Conservation (phyloP, 2,329 filamentous ascomycete genomes). For the Colletotrichum sp. region DNA sequence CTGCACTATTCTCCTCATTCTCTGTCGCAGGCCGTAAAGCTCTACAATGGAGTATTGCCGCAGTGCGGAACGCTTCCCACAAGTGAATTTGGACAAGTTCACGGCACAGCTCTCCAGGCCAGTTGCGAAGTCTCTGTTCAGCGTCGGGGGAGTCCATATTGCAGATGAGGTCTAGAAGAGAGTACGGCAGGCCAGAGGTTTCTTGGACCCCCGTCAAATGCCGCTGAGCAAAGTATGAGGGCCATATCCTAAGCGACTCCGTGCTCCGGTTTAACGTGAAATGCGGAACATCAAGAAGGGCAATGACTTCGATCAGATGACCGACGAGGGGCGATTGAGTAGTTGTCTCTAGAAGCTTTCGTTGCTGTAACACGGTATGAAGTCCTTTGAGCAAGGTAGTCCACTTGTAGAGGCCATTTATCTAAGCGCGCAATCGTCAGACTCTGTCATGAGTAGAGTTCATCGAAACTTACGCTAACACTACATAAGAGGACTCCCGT, state of each 20-base stretch:
- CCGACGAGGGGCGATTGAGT: not conserved
- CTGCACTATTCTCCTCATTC: not conserved
- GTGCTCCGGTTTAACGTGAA: not conserved
- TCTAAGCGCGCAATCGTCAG: not conserved
- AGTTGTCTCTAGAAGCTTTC: not conserved
- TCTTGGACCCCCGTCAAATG: not conserved
- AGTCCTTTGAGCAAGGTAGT: not conserved
- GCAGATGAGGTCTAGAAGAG: not conserved
- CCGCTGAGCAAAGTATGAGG: not conserved
- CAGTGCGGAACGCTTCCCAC: not conserved
- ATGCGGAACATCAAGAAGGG: not conserved
- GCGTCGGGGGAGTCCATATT: not conserved
- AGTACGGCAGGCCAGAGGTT: not conserved
- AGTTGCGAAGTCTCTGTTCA: not conserved
- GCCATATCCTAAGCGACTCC: not conserved
- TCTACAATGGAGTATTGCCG: not conserved
- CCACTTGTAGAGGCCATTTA: not conserved
- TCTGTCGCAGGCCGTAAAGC: not conserved
- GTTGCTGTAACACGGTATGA: not conserved
- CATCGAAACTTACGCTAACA: not conserved
- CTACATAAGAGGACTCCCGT: not conserved
- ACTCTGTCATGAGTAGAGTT: rapidly evolving
- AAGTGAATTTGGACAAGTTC: not conserved
- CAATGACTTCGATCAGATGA: not conserved
- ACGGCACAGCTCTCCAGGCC: not conserved